Percentiles rank a stretch among this genome's conserved stretches.
Evolutionary conservation across 164 flowering plant species (phyloP).

Genomic region (Chimonanthus salicifolius): DNA sequence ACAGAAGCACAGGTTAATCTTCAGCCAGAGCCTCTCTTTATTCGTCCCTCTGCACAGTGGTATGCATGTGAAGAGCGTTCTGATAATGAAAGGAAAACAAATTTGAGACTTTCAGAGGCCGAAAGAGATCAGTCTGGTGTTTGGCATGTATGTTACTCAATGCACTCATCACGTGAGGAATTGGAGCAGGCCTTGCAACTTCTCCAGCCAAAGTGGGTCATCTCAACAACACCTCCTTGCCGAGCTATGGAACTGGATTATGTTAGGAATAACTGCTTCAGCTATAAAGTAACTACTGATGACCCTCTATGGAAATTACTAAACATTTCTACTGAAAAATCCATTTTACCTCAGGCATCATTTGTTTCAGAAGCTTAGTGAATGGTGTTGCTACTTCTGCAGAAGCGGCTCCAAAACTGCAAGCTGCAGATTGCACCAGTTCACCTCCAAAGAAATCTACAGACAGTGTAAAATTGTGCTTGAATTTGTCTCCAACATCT

Average conservation of each 20-base stretch:
- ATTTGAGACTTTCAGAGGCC: conserved; percentile 40
- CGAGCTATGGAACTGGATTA: conserved; percentile 72
- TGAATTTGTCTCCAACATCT: conserved; percentile 41
- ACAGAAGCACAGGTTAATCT: conserved; percentile 41
- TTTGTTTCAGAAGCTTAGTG: conserved; percentile 13
- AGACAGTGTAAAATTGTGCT: conserved; percentile 9
- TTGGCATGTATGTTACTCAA: conserved; percentile 90
- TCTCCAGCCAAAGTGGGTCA: conserved; percentile 71
- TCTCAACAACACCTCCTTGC: conserved; percentile 75
- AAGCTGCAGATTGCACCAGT: conserved; percentile 16
- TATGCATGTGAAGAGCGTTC: conserved; percentile 52
- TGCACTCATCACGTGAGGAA: conserved; percentile 82
- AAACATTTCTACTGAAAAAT: conserved; percentile 31
- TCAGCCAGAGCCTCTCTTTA: conserved; percentile 70
- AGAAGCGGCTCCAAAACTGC: conserved; percentile 12
- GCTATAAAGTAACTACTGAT: conserved; percentile 24
- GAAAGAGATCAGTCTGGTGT: conserved; percentile 63
- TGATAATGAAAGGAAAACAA: conserved; percentile 24
- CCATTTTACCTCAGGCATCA: conserved; percentile 12
- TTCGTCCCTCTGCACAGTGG: conserved; percentile 90
- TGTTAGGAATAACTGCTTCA: conserved; percentile 48
- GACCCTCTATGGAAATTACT: conserved; percentile 68
- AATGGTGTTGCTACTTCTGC: conserved; percentile 13
- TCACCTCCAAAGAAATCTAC: conserved; percentile 14
- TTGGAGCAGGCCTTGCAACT: conserved; percentile 77